A percentile compares a stretch with the other conserved stretches of the same genome.
These are phyloP conservation scores for Lactarius psammicola DNA, from an alignment of 768 basidiomycete genomes.

Conservation along the genomic window DNA sequence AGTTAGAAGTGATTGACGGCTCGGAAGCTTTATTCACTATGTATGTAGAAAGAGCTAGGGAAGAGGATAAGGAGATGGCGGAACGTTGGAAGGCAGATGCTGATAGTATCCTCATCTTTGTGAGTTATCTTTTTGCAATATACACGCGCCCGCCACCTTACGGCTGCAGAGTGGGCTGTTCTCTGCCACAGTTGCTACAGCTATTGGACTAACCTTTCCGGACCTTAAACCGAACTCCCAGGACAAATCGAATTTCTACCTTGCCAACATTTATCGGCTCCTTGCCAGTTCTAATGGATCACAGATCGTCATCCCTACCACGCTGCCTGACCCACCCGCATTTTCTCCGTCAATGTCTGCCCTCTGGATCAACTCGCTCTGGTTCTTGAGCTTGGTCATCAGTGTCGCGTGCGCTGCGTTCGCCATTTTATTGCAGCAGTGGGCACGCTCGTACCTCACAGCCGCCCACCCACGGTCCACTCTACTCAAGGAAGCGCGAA, in stretches of 20 bases:
- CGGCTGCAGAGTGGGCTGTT: conserved; percentile 21
- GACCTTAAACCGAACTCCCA: conserved; percentile 20
- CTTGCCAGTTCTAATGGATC: conserved; percentile 8
- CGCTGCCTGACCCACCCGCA: neutral
- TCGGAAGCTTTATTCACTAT: neutral
- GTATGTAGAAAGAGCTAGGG: neutral
- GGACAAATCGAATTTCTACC: conserved; percentile 14
- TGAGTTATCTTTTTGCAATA: neutral
- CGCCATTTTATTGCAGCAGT: neutral
- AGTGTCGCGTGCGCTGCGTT: neutral
- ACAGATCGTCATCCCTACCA: neutral
- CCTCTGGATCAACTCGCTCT: neutral
- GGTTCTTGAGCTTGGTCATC: neutral
- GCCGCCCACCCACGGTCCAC: neutral
- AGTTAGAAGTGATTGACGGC: conserved; percentile 16
- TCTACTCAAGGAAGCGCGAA: neutral
- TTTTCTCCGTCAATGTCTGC: neutral
- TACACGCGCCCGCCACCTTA: neutral
- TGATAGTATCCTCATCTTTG: neutral
- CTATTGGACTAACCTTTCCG: conserved; percentile 18
- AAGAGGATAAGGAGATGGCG: neutral
- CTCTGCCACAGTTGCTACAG: conserved; percentile 22
- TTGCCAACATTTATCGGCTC: conserved; percentile 18
- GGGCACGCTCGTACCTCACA: neutral
- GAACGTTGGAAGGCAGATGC: conserved; percentile 1